Evolutionary conservation across 2,329 filamentous ascomycete genomes (phyloP), one percentile per base, ranked within the genome.

Genomic region (Polytolypa hystricis): DNA sequence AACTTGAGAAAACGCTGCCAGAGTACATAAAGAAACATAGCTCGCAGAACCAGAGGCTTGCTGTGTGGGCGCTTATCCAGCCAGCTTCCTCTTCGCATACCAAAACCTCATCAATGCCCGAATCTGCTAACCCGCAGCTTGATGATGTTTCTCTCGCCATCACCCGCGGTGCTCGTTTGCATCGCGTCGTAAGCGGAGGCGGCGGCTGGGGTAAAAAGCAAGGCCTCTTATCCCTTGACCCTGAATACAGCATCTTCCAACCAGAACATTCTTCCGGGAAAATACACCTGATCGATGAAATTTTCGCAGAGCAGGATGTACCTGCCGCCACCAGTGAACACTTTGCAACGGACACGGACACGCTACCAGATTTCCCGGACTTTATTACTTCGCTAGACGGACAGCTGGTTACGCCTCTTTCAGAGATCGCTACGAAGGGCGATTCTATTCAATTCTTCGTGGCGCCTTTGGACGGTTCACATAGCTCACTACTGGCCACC

Each of bases 171-270:
- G 56, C 56, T 26, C 58, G 55, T 40, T 48, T 64, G 27, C 58
- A 63, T 41, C 59, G 56, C 31, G 58, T 64, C 17, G 54, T 64
- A 49, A 63, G 61, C 21, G 61, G 61, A 11, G 61, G 61, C 23
- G 61, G 61, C 27, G 61, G 61, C 41, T 64, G 61, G 61, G 61
- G 61, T n/a, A 64, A 64, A 45, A 64, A 64, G 42, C 58, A 61
- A 36, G 61, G 61, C 2, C 52, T 64, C 7, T 50, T 64, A 14
- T 64, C 61, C 1, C 40, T 64, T 4, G 61, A 64, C 39, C 60
- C 60, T 7, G 61, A 64, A 39, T 49, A 51, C 26, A 50, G 47
- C 16, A 35, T 33, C 18, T 35, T 42, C 12, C 32, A 42, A 19
- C 30, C 40, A 21, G 40, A 45, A 34, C 15, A 33, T 19, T 40